Base-by-base conservation (phyloP, 495 filamentous ascomycete genomes). In the Annulohypoxylon bovei region DNA sequence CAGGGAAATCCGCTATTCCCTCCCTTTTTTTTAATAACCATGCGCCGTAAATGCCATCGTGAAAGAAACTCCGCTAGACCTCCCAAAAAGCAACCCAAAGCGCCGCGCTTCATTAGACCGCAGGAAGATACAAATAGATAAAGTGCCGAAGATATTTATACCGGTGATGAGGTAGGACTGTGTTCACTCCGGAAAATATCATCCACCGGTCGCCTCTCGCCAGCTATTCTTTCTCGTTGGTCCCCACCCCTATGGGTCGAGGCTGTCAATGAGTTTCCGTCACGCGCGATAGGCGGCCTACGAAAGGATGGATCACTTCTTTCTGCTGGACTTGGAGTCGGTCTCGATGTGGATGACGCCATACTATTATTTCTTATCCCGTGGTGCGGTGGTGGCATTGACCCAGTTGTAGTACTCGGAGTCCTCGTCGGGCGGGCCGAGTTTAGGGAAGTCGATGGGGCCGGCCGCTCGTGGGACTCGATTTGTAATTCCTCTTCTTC, bases 401-500 rank as follows among this genome's bases (percentile, higher is more conserved):
- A 22, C n/a, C 65, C 54, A 1, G 46, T 18, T 11, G 56, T 16
- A 18, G 12, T n/a, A n/a, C 16, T 62, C n/a, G 54, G 27, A 39
- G 60, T 63, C n/a, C 50, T 61, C 3, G 27, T 16, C 8, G 57
- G 27, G 23, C 37, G 52, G 6, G 40, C 3, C 20, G 57, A 42
- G 7, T 55, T 23, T 9, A 33, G 20, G 32, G 67, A 65, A 30
- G 44, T 12, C 32, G 70, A 62, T 39, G 37, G 44, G 27, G 40
- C 30, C 7, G 50, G 50, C 22, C 65, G 65, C 6, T 35, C 42
- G 8, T 32, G 56, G 28, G 49, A 37, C 22, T 65, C 50, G 25
- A 68, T 27, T 47, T 72, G 70, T 6, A 54, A 6, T 61, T 79
- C 78, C 50, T 83, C 79, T 27, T 83, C 83, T 61, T 82, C 81